phyloP scores from a whole-genome alignment of 352 stramenopile genomes.

The Globisporangium viniferum region DNA sequence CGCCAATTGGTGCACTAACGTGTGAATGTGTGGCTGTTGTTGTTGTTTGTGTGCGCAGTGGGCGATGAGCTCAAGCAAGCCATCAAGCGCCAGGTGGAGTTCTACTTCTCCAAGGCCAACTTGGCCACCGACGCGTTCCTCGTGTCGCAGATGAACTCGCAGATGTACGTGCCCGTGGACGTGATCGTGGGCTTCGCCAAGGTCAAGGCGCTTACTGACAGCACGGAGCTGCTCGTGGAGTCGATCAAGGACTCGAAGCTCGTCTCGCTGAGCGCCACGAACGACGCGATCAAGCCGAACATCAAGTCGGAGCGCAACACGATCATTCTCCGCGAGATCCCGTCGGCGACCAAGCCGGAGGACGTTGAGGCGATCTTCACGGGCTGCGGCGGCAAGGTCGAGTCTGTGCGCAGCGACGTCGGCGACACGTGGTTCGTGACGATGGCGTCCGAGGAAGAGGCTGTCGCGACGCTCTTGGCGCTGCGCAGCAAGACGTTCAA shows the following conservation, averaged over 20 bases:
- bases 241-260: conserved; percentile 69
- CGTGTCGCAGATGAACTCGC: conserved; percentile 88
- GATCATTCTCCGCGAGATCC: conserved; percentile 92
- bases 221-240: conserved; percentile 58
- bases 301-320: conserved; percentile 91
- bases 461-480: conserved; percentile 79
- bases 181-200: conserved; percentile 83
- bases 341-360: conserved; percentile 77
- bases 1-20: background rate
- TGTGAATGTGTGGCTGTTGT: background rate
- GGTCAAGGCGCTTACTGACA: conserved; percentile 81
- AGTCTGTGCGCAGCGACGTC: conserved; percentile 88
- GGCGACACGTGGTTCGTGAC: conserved; percentile 93
- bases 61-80: conserved; percentile 71
- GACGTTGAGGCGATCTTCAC: conserved; percentile 89
- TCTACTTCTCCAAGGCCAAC: conserved; percentile 90
- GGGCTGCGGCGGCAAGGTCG: conserved; percentile 66
- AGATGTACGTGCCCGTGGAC: conserved; percentile 86
- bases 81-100: conserved; percentile 88
- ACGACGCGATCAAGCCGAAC: conserved; percentile 91
- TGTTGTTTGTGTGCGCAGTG: conserved; percentile 22
- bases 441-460: conserved; percentile 86
- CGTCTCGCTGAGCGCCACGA: conserved; percentile 64
- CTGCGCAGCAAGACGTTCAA: conserved; percentile 90
- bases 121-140: conserved; percentile 84